Evolutionary conservation across 176 grass and related monocot species (phyloP).

Genomic region (Chrysopogon serrulatus): DNA sequence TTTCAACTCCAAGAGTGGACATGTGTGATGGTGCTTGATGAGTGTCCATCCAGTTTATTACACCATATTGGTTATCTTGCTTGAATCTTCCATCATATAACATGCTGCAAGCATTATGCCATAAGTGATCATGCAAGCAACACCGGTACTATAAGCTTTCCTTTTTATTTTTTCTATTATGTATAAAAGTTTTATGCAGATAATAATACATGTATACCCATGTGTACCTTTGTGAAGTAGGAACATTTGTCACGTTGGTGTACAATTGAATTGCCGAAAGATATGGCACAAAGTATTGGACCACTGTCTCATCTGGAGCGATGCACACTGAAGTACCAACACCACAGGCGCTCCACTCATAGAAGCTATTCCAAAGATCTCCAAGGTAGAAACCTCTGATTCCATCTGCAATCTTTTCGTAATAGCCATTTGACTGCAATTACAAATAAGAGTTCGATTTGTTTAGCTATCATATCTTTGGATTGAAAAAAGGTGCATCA

Average conservation of each 20-base stretch:
- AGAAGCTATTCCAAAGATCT: conserved; percentile 63
- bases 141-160: neutral
- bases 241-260: conserved; percentile 2
- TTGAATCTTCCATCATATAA: neutral
- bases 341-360: conserved; percentile 64
- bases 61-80: neutral
- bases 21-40: neutral
- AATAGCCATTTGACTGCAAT: neutral
- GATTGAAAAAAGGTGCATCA: neutral
- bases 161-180: neutral
- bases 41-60: neutral
- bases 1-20: neutral
- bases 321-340: conserved; percentile 41
- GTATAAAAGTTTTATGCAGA: neutral
- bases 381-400: conserved; percentile 41
- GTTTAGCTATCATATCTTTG: neutral
- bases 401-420: neutral
- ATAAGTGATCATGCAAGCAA: neutral
- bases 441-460: neutral
- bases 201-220: neutral
- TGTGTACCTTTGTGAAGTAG: conserved; percentile 27
- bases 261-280: conserved; percentile 74
- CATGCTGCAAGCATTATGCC: neutral
- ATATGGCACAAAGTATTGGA: conserved; percentile 75
- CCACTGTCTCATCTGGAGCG: conserved; percentile 3